These are phyloP conservation scores for Metschnikowia similis DNA, from an alignment of 805 yeast species.

Conservation along the genomic window DNA sequence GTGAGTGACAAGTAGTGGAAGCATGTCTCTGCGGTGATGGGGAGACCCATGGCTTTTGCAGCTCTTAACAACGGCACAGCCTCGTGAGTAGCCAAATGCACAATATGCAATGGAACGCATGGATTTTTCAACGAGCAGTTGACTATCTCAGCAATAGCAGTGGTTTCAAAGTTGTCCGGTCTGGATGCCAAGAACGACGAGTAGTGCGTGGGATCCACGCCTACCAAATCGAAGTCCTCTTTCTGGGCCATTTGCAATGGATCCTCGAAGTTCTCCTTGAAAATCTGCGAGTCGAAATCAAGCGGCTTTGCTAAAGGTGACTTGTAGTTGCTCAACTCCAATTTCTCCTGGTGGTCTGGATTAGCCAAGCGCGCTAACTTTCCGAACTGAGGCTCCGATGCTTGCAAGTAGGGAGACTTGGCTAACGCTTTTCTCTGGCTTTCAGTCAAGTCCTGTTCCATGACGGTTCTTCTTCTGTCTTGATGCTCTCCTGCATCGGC, in stretches of 20 bases:
- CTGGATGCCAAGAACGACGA: constrained; percentile 75
- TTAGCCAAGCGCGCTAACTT: constrained; percentile 38
- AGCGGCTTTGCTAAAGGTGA: constrained; percentile 24
- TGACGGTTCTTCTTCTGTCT: constrained; percentile 20
- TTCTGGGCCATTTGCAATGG: constrained; percentile 44
- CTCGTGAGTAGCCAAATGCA: constrained; percentile 81
- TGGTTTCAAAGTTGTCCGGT: constrained; percentile 84
- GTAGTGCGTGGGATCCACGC: constrained; percentile 61
- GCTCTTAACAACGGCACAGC: constrained; percentile 69
- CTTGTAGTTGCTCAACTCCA: constrained; percentile 9
- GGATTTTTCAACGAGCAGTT: constrained; percentile 56
- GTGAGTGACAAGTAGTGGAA: constrained; percentile 81
- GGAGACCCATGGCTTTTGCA: constrained; percentile 58
- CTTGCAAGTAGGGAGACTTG: constrained; percentile 50
- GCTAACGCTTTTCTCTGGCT: constrained; percentile 53
- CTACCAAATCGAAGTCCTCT: constrained; percentile 35
- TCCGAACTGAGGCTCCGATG: constrained; percentile 59
- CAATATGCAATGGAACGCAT: constrained; percentile 73
- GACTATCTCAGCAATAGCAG: constrained; percentile 74
- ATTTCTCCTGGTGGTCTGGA: constrained; percentile 19
- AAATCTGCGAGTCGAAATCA: constrained; percentile 15
- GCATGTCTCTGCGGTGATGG: constrained; percentile 86
- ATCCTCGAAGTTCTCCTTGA: constrained; percentile 16
- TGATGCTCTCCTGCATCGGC: constrained; percentile 29
- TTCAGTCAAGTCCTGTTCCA: constrained; percentile 39